Percentiles rank a stretch among this genome's conserved stretches.
Conservation (phyloP, 768 basidiomycete genomes). For the Leccinum sublutescens region DNA sequence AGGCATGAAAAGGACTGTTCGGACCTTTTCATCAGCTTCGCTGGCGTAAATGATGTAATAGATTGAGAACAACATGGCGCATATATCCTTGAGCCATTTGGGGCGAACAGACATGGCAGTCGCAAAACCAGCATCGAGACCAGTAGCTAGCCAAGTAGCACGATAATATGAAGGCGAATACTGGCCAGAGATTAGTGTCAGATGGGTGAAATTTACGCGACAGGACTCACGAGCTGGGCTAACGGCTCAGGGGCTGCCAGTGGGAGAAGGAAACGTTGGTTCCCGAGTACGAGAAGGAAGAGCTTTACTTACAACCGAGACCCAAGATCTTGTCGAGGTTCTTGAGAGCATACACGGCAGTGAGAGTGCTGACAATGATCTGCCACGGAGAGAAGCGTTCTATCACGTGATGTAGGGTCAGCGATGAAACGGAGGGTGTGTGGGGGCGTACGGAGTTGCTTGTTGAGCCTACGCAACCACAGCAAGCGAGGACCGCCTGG, state of each 20-base stretch:
- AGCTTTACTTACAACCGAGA: conserved; percentile 53
- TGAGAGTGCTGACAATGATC: conserved; percentile 82
- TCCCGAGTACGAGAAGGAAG: not conserved
- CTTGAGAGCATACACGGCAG: conserved; percentile 75
- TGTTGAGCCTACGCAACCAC: conserved; percentile 60
- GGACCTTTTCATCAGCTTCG: conserved; percentile 96
- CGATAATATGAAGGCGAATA: conserved; percentile 93
- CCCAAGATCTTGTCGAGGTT: conserved; percentile 87
- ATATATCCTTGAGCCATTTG: conserved; percentile 87
- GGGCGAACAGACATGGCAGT: conserved; percentile 92
- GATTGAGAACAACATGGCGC: conserved; percentile 77
- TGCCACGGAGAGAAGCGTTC: conserved; percentile 96
- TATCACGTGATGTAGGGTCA: conserved; percentile 27
- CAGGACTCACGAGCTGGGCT: conserved; percentile 68
- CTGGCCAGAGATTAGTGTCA: conserved; percentile 37
- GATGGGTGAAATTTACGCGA: not conserved
- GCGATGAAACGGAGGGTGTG: not conserved
- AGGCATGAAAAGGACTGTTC: conserved; percentile 13
- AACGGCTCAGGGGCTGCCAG: conserved; percentile 85
- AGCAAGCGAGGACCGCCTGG: conserved; percentile 64
- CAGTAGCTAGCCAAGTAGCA: conserved; percentile 92
- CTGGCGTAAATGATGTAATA: conserved; percentile 91
- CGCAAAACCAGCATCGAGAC: conserved; percentile 96
- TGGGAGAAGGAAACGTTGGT: conserved; percentile 4
- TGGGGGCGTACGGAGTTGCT: conserved; percentile 50